These are phyloP conservation scores for Chamaecyparis obtusa DNA, from an alignment of 75 land plant genomes.

Conservation along the genomic window DNA sequence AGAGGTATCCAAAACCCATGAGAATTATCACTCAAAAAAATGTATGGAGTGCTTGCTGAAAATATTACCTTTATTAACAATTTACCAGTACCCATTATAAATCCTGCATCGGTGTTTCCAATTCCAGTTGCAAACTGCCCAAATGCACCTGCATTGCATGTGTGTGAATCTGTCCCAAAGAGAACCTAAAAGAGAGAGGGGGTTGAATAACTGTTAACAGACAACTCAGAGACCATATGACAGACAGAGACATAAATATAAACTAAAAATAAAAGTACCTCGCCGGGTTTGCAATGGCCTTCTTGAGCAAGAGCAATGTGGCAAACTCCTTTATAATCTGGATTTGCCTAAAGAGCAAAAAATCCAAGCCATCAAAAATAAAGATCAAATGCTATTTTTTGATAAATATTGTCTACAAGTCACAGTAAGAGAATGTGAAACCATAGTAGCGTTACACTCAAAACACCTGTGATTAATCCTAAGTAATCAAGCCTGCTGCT, in stretches of 20 bases:
- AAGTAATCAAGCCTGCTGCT: no score
- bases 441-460: no score
- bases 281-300: constrained; percentile 98
- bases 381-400: background rate
- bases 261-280: constrained; percentile 41
- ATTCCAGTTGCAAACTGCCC: constrained; percentile 99
- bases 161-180: constrained; percentile 94
- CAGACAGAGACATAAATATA: constrained; percentile 6
- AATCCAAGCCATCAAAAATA: constrained; percentile 7
- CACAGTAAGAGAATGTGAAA: background rate
- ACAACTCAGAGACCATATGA: background rate
- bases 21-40: background rate
- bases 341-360: constrained; percentile 61
- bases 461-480: no score
- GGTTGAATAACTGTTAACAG: background rate
- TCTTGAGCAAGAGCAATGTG: constrained; percentile 98
- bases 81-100: constrained; percentile 92
- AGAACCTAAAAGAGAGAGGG: constrained; percentile 49
- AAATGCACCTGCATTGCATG: constrained; percentile 98
- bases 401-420: background rate
- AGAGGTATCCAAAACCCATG: background rate
- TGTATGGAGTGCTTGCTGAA: background rate
- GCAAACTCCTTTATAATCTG: constrained; percentile 97
- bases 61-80: constrained; percentile 69
- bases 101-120: constrained; percentile 98